These are phyloP conservation scores for Zygnema cylindricum DNA, from an alignment of 139 green algal genomes.

Conservation along the genomic window DNA sequence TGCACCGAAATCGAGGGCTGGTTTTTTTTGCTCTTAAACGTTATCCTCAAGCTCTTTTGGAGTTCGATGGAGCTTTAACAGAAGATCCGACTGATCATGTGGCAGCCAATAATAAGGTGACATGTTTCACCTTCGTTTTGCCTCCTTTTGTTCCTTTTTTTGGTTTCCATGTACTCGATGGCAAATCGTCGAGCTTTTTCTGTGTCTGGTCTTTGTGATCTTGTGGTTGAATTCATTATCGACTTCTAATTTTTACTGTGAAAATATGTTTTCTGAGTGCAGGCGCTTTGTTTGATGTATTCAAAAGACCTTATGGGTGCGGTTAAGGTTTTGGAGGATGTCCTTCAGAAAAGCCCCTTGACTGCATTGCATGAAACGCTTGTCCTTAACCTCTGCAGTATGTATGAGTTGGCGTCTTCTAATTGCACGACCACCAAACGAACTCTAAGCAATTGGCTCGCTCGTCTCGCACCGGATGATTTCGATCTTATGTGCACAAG, in stretches of 20 bases:
- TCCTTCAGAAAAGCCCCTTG: constrained; percentile 47
- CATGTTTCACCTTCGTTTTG: neutral
- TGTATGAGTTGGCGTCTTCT: constrained; percentile 57
- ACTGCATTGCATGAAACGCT: constrained; percentile 52
- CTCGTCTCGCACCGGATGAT: constrained; percentile 50
- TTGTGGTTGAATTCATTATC: neutral
- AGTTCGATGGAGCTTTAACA: constrained; percentile 44
- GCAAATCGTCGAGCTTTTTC: neutral
- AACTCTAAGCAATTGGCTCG: constrained; percentile 52
- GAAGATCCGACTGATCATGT: constrained; percentile 27
- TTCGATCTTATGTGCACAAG: constrained; percentile 61
- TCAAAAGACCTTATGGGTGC: constrained; percentile 47
- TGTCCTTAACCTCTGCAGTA: constrained; percentile 63
- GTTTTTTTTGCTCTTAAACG: constrained; percentile 59
- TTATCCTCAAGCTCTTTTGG: constrained; percentile 36
- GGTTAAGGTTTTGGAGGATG: constrained; percentile 55
- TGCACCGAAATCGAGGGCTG: constrained; percentile 49
- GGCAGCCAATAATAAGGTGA: constrained; percentile 60
- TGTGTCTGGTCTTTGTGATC: neutral
- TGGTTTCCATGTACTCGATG: neutral
- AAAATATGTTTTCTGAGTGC: neutral
- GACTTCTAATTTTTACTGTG: neutral
- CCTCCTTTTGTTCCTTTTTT: neutral
- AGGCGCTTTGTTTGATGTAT: constrained; percentile 64
- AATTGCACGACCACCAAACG: constrained; percentile 39